These are phyloP conservation scores for Metschnikowia anglica DNA, from an alignment of 805 yeast species.

Conservation along the genomic window DNA sequence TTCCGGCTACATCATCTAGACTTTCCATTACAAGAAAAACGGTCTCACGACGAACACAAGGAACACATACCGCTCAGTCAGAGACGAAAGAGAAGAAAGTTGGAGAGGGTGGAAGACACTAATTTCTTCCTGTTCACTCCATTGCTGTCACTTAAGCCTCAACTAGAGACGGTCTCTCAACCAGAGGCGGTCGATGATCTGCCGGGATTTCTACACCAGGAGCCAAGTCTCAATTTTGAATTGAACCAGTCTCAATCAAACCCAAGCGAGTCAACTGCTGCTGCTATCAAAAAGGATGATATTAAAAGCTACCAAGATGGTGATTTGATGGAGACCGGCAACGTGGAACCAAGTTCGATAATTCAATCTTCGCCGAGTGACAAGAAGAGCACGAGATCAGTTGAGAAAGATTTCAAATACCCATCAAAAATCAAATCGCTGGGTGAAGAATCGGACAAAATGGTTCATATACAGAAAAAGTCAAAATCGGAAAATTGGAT, in stretches of 20 bases:
- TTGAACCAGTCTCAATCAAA: no score
- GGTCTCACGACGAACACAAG: neutral
- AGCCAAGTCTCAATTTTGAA: neutral
- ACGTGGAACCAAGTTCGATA: no score
- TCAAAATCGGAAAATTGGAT: conserved; percentile 2
- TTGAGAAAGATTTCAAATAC: neutral
- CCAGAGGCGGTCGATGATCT: neutral
- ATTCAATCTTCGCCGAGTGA: no score
- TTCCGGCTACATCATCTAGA: neutral
- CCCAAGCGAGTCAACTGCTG: no score
- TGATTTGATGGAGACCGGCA: no score
- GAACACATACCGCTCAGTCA: conserved; percentile 9
- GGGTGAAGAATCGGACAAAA: neutral
- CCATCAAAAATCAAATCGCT: neutral
- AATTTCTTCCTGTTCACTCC: conserved; percentile 35
- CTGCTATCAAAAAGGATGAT: no score
- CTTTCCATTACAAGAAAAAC: neutral
- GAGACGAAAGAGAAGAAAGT: conserved; percentile 31
- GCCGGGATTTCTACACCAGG: neutral
- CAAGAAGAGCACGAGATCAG: neutral
- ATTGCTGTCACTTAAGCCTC: conserved; percentile 3
- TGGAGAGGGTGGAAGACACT: conserved; percentile 33
- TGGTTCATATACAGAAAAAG: neutral
- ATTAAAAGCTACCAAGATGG: no score
- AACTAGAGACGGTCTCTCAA: neutral